phyloP scores from a whole-genome alignment of 768 basidiomycete genomes.

The Podaxis rugospora region DNA sequence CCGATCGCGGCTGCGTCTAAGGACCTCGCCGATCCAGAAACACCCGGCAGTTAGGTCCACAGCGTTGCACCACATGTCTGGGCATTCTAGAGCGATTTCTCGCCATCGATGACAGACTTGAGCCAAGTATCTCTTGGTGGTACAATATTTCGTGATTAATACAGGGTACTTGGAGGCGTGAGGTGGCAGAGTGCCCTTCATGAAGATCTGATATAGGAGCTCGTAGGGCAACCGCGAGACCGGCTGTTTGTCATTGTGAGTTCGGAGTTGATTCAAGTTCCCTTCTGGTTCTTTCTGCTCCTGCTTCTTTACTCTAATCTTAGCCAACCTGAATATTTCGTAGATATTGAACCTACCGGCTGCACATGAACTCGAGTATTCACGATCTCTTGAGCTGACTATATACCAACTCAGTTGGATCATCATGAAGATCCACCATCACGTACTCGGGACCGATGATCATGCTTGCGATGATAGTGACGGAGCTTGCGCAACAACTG shows the following conservation, averaged over 20 bases:
- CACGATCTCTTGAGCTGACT: not conserved
- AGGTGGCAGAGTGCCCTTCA: not conserved
- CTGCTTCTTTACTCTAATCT: not conserved
- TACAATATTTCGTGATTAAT: slow-evolving; percentile 1
- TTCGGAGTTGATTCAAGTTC: not conserved
- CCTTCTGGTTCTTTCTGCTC: not conserved
- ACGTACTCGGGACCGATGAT: not conserved
- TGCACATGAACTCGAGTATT: not conserved
- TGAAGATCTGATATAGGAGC: slow-evolving; percentile 3
- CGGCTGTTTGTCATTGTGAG: not conserved
- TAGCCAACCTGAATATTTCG: not conserved
- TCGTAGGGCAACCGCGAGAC: slow-evolving; percentile 7
- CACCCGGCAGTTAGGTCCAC: not conserved
- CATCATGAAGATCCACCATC: not conserved
- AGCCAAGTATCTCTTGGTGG: slow-evolving; percentile 1
- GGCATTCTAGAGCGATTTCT: not conserved
- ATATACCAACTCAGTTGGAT: not conserved
- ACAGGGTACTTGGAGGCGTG: not conserved
- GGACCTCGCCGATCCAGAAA: slow-evolving; percentile 1
- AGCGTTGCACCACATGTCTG: slow-evolving; percentile 9
- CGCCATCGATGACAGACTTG: slow-evolving; percentile 10
- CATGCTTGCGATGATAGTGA: not conserved
- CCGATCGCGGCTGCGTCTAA: not conserved
- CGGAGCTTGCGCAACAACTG: not conserved
- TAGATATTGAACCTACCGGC: not conserved